Evolutionary conservation across 2,329 filamentous ascomycete species (phyloP), one percentile per base, ranked within the genome.

Genomic region (Colletotrichum spaethianum): DNA sequence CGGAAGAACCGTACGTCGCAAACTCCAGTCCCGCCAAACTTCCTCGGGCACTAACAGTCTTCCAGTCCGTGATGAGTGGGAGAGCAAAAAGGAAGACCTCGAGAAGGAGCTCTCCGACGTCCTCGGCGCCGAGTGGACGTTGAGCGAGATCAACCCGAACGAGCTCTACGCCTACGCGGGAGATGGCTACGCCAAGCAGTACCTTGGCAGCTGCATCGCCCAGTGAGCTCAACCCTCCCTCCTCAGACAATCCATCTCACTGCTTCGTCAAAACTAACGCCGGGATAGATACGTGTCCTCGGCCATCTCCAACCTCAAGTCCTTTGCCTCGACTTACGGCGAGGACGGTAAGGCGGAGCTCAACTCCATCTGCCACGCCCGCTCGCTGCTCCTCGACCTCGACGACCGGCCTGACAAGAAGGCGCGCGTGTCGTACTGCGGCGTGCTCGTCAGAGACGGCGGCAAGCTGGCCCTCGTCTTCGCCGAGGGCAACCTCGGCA

Each of bases 51-150:
- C 75, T 77, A 50, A 74, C 66, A 69, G 7, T 8, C 31, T 23
- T 23, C 12, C 52, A 89, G 86, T 89, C 73, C 86, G 88, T 7
- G 88, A 89, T 75, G 81, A 84, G 20, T 89, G 83, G 82, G 86
- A 89, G 23, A 81, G 77, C 66, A 87, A 85, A 67, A 88, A 85
- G 75, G 77, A 73, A 0, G 83, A 82, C 2, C 73, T 84, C 18
- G 86, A 88, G 76, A 77, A 82, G 63, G 77, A 83, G 65, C 75
- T 89, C 50, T 85, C 85, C 0, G 80, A 82, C 0, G 55, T 83
- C 52, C 82, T 89, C 3, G 86, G 85, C n/a, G 78, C 80, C 44
- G 48, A 81, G 9, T 90, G 87, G 87, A 88, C 83, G 7, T 79
- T 88, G 40, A 70, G 59, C 31, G 83, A 87, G 9, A 81, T 87